phyloP scores from a whole-genome alignment of 805 yeast genomes.

The Lipomyces chichibuensis region DNA sequence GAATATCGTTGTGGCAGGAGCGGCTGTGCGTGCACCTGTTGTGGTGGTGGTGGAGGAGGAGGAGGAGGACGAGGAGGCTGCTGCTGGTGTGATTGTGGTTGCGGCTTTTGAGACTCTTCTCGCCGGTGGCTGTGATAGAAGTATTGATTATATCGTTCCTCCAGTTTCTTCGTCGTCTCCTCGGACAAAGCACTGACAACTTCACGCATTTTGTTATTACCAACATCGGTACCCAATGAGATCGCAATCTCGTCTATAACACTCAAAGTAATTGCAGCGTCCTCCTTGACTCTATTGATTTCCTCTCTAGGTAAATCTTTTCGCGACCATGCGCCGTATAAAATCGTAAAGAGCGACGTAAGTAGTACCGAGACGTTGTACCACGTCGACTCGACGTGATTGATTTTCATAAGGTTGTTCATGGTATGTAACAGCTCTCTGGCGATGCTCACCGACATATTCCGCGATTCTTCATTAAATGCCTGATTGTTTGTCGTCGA shows the following conservation, averaged over 20 bases:
- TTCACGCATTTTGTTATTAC: slow-evolving; percentile 22
- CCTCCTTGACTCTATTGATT: slow-evolving; percentile 23
- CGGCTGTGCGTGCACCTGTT: slow-evolving; percentile 8
- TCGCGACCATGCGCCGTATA: slow-evolving; percentile 32
- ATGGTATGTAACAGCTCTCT: slow-evolving; percentile 27
- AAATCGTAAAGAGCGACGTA: slow-evolving; percentile 26
- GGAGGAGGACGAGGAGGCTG: background rate
- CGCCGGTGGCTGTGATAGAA: slow-evolving; percentile 15
- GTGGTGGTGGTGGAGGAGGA: background rate
- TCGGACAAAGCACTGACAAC: slow-evolving; percentile 19
- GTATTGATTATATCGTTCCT: slow-evolving; percentile 16
- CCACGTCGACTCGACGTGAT: slow-evolving; percentile 31
- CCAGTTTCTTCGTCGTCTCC: slow-evolving; percentile 23
- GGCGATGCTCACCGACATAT: slow-evolving; percentile 20
- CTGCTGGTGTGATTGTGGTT: background rate
- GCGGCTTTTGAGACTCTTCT: slow-evolving; percentile 5
- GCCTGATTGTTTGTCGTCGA: slow-evolving; percentile 22
- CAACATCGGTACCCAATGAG: slow-evolving; percentile 17
- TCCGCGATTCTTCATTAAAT: slow-evolving; percentile 17
- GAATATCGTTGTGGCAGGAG: slow-evolving; percentile 6
- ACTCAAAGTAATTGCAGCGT: slow-evolving; percentile 17
- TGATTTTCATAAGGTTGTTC: slow-evolving; percentile 26
- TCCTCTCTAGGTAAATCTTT: slow-evolving; percentile 18
- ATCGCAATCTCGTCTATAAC: slow-evolving; percentile 24
- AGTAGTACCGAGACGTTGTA: slow-evolving; percentile 21